Evolutionary conservation across 2,329 filamentous ascomycete genomes (phyloP).

Genomic region (Talaromyces sp.): DNA sequence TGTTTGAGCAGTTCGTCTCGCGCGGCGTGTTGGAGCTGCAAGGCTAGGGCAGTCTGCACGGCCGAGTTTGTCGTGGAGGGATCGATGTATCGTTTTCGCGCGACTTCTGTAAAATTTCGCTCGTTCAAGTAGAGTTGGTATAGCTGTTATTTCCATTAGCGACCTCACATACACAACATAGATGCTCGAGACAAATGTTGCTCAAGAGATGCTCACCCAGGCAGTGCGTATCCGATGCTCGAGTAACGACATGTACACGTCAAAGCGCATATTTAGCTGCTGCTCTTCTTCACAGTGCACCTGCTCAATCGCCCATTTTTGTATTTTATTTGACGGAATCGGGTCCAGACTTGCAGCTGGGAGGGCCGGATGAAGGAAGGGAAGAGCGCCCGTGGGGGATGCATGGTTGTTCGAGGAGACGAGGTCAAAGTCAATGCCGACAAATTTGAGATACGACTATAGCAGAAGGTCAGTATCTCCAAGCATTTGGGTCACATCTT

Average conservation of each 20-base stretch:
- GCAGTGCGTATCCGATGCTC: conserved; percentile 75
- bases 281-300: conserved; percentile 44
- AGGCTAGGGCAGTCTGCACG: conserved; percentile 59
- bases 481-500: neutral
- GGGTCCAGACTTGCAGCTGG: conserved; percentile 39
- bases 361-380: conserved; percentile 68
- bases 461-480: neutral
- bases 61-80: conserved; percentile 56
- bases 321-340: conserved; percentile 62
- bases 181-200: neutral
- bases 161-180: neutral
- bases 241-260: conserved; percentile 74
- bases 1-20: conserved; percentile 66
- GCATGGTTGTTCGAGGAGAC: conserved; percentile 85
- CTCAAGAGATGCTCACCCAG: conserved; percentile 59
- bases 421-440: conserved; percentile 62
- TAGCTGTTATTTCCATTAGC: conserved; percentile 47
- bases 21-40: conserved; percentile 69
- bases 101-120: conserved; percentile 61
- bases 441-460: conserved; percentile 78
- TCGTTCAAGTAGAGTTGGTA: conserved; percentile 75
- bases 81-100: conserved; percentile 66
- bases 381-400: conserved; percentile 80
- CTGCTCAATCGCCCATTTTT: conserved; percentile 61
- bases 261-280: conserved; percentile 54